Base-by-base conservation (phyloP, 2,329 filamentous ascomycete genomes). In the Exophiala viscosa region DNA sequence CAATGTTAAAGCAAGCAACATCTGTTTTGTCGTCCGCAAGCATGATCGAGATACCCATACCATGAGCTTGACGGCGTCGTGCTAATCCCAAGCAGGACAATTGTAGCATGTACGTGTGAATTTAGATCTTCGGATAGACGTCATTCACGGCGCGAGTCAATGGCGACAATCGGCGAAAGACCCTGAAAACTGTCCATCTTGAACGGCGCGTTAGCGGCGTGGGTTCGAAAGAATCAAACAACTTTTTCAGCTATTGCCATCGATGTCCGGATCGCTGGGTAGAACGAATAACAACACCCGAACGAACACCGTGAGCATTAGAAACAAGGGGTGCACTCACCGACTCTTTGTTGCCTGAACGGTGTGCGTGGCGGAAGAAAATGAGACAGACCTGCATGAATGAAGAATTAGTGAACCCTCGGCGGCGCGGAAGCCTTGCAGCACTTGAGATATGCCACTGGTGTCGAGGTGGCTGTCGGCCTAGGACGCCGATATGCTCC, bases 241-340 rank as follows among this genome's bases (percentile, higher is more conserved):
- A 28, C 5, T 28, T 7, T 28, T 28, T 7, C 5, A 28, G 1
- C 3, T 7, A 7, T 28, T 7, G 23, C 23, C 23, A 28, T 28
- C 23, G 23, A 41, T 20, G 35, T 3, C 14, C 38, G 3, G 8
- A 13, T 13, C 14, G 4, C 10, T 13, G 18, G 11, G 3, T 6
- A n/a, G 40, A 32, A 20, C 48, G 42, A 50, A 50, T 50, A 20
- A 15, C 8, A 45, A 39, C 23, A 45, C 10, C 48, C 20, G 35
- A 28, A 9, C 41, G 40, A 50, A 31, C 20, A 45, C 40, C 48
- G 48, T 50, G 48, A 32, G 14, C 15, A n/a, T 28, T n/a, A 15
- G 18, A 17, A 32, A 11, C 20, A 40, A 33, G 38, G 32, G 36
- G 20, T 45, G 23, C 15, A 23, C 48, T 50, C 48, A 50, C 48